These are phyloP conservation scores for Climacium dendroides DNA, from an alignment of 225 moss, liverwort and hornwort species.

Conservation along the genomic window DNA sequence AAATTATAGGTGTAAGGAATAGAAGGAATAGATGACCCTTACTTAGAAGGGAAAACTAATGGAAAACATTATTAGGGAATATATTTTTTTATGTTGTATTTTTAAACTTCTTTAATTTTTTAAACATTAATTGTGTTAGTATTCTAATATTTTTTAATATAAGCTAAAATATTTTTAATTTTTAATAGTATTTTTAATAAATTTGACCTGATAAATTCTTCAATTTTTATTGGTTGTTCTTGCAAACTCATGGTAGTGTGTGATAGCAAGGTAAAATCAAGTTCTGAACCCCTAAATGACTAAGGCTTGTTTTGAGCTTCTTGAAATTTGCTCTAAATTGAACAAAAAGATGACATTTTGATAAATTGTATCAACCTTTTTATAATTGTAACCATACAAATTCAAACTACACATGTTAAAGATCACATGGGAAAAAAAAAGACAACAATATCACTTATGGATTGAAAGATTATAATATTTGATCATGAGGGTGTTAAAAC, in stretches of 20 bases:
- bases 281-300: too few relatives aligned
- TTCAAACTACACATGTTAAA: too few relatives aligned
- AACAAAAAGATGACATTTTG: too few relatives aligned
- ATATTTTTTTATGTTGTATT: background rate
- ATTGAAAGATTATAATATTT: too few relatives aligned
- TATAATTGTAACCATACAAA: too few relatives aligned
- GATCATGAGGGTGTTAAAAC: too few relatives aligned
- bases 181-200: rapidly evolving
- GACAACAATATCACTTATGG: too few relatives aligned
- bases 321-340: too few relatives aligned
- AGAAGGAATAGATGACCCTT: background rate
- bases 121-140: background rate
- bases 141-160: background rate
- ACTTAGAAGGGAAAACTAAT: rapidly evolving
- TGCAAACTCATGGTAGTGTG: background rate
- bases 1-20: background rate
- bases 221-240: background rate
- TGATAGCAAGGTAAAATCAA: rapidly evolving
- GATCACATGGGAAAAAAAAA: too few relatives aligned
- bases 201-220: background rate
- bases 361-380: too few relatives aligned
- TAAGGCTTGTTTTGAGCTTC: too few relatives aligned
- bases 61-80: background rate
- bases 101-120: background rate
- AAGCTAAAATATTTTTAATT: background rate